Base-by-base conservation (phyloP, 1,284 basidiomycete species). In the Ustilago lituana region DNA sequence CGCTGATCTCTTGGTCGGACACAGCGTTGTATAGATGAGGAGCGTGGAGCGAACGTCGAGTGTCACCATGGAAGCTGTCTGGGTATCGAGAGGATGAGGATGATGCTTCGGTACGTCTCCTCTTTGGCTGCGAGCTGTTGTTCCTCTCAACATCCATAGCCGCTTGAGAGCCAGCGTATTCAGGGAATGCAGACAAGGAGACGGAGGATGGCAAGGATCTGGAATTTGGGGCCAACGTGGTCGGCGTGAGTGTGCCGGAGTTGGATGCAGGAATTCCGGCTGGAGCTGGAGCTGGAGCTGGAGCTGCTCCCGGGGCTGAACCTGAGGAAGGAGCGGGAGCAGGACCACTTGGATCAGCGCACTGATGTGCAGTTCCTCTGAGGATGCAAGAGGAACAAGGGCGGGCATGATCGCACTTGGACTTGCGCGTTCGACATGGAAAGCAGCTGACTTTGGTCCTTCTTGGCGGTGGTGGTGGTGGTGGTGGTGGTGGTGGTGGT, bases 311-410 rank as follows among this genome's bases (percentile, higher is more conserved):
- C 27, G 27, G 12, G 27, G 27, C 27, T 6, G 12, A 12, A 12
- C 12, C 12, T 12, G 27, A 29, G 15, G 37, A n/a, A 27, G 50
- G 35, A 35, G 50, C n/a, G 17, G 46, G 8, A 27, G 46, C 31
- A 3, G 49, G 19, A n/a, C 31, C 46, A 14, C 10, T 53, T 2
- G 64, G 51, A 33, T 67, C 54, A 10, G 54, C 14, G 17, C 64
- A 67, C 24, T 62, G 53, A 31, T 41, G 37, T 1, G 54, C 32
- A 1, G 64, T 67, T 8, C 54, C 64, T 24, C 64, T 47, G 5
- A 67, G 36, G 1, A 67, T 46, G 41, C 64, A 67, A 9, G 64
- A 67, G 6, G 64, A 67, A 32, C 64, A 67, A 11, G 64, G 64
- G 5, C 58, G 38, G 2, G 64, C 52, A 35, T 67, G 64, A 33